A percentile compares a stretch with the other conserved stretches of the same genome.
Conservation (phyloP, 140 eudicot genomes). For the Oenanthe javanica region DNA sequence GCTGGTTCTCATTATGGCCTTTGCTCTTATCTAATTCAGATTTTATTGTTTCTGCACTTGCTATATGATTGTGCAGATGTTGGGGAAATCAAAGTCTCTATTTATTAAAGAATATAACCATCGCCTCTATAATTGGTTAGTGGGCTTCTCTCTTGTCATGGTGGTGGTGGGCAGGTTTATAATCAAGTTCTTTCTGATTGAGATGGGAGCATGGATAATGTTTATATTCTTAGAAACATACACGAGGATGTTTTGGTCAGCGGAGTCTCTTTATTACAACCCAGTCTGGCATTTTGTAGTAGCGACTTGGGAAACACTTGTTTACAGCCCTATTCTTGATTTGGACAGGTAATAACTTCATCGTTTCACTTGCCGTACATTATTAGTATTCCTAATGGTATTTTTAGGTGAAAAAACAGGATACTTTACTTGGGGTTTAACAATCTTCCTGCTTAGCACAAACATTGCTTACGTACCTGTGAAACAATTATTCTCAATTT, state of each 20-base stretch:
- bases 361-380: background rate
- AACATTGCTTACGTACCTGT: background rate
- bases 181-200: constrained; percentile 72
- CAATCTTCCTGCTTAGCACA: background rate
- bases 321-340: constrained; percentile 92
- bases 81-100: constrained; percentile 80
- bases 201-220: constrained; percentile 90
- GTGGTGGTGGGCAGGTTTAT: constrained; percentile 88
- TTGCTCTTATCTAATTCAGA: background rate
- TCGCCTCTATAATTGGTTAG: constrained; percentile 93
- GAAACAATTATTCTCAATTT: background rate
- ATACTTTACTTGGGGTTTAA: background rate
- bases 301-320: constrained; percentile 88
- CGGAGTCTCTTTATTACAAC: constrained; percentile 93
- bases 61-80: constrained; percentile 55
- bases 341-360: constrained; percentile 65
- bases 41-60: background rate
- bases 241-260: constrained; percentile 96
- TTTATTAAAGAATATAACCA: constrained; percentile 94
- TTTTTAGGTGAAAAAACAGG: background rate
- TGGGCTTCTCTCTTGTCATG: constrained; percentile 93
- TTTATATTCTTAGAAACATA: constrained; percentile 94
- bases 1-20: background rate
- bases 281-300: constrained; percentile 94
- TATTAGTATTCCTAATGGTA: background rate